Percentiles rank a stretch among this genome's conserved stretches.
These are phyloP conservation scores for Tulasnella sp. DNA, from an alignment of 768 basidiomycete species.

Conservation along the genomic window DNA sequence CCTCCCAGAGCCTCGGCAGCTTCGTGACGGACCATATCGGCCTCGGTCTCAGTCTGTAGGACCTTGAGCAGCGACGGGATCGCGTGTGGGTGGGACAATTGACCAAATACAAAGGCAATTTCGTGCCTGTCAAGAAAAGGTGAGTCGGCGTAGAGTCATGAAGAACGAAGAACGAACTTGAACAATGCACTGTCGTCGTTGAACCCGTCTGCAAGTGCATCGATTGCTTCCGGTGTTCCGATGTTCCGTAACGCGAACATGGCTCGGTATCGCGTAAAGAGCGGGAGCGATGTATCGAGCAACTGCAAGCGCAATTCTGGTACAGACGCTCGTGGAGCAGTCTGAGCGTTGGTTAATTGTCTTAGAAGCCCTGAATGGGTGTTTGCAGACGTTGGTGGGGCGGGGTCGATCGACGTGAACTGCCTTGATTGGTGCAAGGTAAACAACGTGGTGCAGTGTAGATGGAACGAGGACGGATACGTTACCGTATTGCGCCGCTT, in stretches of 20 bases:
- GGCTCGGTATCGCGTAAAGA: conserved; percentile 91
- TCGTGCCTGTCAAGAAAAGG: conserved; percentile 57
- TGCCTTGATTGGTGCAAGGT: conserved; percentile 35
- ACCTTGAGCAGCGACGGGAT: conserved; percentile 75
- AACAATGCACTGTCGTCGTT: conserved; percentile 80
- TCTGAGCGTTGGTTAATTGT: conserved; percentile 26
- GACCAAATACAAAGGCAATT: conserved; percentile 96
- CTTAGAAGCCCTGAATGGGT: conserved; percentile 31
- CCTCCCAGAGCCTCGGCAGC: conserved; percentile 98
- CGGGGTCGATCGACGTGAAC: conserved; percentile 82
- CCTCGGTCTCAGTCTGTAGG: conserved; percentile 57
- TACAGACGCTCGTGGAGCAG: conserved; percentile 30
- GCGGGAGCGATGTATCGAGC: conserved; percentile 49
- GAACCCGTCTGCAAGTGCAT: conserved; percentile 87
- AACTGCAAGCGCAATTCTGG: conserved; percentile 46
- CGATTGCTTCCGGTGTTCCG: conserved; percentile 70
- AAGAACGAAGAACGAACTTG: conserved; percentile 46
- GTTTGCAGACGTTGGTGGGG: conserved; percentile 53
- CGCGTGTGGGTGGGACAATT: conserved; percentile 77
- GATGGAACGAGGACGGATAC: no score
- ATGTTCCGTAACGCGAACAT: conserved; percentile 97
- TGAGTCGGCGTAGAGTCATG: neutral
- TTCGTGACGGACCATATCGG: conserved; percentile 97
- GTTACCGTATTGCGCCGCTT: conserved; percentile 47
- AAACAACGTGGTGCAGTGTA: conserved; percentile 30